Evolutionary conservation across 2,329 filamentous ascomycete genomes (phyloP).

Genomic region (Lasiodiplodia sp.): DNA sequence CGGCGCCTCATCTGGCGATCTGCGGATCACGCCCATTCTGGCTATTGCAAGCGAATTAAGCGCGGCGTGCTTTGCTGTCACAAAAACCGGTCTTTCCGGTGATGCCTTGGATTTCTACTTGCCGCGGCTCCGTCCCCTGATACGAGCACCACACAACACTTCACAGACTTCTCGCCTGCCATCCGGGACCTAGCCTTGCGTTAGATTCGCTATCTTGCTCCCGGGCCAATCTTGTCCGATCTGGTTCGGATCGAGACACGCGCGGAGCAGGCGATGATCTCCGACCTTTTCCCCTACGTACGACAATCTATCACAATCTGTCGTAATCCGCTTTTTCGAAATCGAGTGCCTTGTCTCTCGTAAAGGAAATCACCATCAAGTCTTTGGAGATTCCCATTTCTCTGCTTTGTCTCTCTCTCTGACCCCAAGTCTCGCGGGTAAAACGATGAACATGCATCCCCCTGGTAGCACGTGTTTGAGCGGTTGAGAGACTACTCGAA

Average conservation of each 20-base stretch:
- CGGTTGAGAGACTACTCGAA: not conserved
- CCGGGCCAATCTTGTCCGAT: conserved; percentile 3
- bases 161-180: not conserved
- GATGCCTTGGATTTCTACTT: not conserved
- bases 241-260: not conserved
- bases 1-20: conserved; percentile 18
- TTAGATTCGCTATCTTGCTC: not conserved
- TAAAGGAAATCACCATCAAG: not conserved
- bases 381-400: not conserved
- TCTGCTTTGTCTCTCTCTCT: not conserved
- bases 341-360: not conserved
- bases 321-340: not conserved
- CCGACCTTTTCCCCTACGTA: not conserved
- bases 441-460: not conserved
- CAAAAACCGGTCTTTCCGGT: not conserved
- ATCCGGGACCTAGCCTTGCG: not conserved
- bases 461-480: not conserved
- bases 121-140: not conserved
- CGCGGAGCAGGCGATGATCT: not conserved
- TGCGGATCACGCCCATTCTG: not conserved
- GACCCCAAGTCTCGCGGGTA: not conserved
- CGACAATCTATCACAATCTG: not conserved
- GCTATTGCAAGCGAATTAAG: conserved; percentile 15
- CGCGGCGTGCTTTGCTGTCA: not conserved
- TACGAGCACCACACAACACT: not conserved